A percentile compares a stretch with the other conserved stretches of the same genome.
Conservation (phyloP, 176 grass and related monocot genomes). For the Phyllostachys edulis region DNA sequence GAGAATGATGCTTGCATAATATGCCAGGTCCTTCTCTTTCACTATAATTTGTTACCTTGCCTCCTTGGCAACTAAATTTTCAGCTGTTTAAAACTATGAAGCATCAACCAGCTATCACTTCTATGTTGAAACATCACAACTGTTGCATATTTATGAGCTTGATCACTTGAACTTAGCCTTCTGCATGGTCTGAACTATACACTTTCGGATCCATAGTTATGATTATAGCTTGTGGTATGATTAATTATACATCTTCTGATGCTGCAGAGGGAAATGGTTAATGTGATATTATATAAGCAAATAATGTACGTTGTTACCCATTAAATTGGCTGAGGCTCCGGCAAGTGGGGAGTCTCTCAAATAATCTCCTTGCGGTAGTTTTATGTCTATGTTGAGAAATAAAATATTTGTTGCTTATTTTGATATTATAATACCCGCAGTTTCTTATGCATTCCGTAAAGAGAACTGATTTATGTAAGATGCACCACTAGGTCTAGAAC, state of each 20-base stretch:
- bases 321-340: neutral
- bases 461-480: neutral
- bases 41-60: conserved; percentile 7
- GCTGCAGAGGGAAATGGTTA: neutral
- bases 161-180: neutral
- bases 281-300: neutral
- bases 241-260: neutral
- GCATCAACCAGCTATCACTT: conserved; percentile 1
- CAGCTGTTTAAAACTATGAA: neutral
- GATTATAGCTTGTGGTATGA: neutral
- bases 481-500: neutral
- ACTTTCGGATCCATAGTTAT: neutral
- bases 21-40: conserved; percentile 67
- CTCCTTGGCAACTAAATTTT: conserved; percentile 14
- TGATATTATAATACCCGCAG: neutral
- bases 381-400: neutral
- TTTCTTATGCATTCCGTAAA: neutral
- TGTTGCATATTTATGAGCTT: neutral
- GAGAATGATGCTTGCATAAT: conserved; percentile 70
- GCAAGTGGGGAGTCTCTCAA: neutral
- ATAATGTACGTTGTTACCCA: neutral
- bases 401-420: conserved; percentile 6
- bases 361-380: neutral
- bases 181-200: neutral
- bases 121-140: neutral